Percentiles rank a stretch among this genome's conserved stretches.
Conservation (phyloP, 257 asterid species). For the Solanum chiquidenum region DNA sequence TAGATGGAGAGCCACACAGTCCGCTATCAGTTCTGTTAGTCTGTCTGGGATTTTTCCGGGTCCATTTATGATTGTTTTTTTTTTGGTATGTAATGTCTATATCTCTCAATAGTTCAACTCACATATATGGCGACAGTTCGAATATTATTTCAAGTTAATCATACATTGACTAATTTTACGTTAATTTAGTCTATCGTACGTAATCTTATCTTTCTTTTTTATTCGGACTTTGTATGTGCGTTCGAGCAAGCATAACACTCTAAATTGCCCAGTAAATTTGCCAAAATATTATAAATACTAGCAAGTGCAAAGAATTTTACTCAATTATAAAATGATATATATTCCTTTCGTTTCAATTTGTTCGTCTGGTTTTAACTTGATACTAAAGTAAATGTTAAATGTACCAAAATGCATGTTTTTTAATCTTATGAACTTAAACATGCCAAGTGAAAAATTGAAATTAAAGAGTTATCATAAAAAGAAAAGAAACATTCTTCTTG, state of each 20-base stretch:
- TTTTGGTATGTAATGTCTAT: background rate
- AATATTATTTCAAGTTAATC: background rate
- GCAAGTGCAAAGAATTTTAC: too few species aligned
- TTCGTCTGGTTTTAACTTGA: background rate
- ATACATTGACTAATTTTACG: background rate
- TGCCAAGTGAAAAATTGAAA: background rate
- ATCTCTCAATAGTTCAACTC: background rate
- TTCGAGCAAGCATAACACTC: background rate
- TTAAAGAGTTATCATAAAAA: too few species aligned
- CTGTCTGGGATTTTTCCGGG: background rate
- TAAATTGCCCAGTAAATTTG: background rate
- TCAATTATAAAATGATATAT: too few species aligned
- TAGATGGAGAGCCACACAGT: background rate
- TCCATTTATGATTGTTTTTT: background rate
- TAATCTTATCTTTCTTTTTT: background rate
- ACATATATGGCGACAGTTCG: background rate
- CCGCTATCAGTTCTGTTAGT: background rate
- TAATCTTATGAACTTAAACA: too few species aligned
- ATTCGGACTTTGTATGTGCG: background rate
- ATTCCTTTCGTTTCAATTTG: background rate
- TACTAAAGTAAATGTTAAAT: background rate
- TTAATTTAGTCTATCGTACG: background rate
- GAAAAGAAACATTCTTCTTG: background rate
- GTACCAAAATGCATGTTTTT: background rate
- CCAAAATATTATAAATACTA: too few species aligned